Conservation (phyloP, 345 rosid species). For the Hibiscus mutabilis region DNA sequence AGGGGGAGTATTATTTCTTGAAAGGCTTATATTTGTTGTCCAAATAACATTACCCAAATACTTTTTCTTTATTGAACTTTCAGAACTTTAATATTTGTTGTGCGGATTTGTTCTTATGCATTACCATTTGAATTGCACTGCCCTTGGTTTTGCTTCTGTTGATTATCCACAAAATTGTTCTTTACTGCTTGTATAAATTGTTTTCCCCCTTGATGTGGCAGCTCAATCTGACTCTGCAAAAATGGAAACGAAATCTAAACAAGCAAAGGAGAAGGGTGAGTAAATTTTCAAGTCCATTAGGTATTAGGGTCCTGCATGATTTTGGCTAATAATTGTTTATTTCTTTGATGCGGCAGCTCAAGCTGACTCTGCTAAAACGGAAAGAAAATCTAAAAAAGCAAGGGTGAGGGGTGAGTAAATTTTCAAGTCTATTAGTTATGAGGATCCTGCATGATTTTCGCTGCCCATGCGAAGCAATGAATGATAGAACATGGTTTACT, state of each 20-base stretch:
- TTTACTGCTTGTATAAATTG: constrained; percentile 7
- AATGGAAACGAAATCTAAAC: constrained; percentile 24
- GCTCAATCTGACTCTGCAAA: constrained; percentile 22
- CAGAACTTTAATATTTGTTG: not conserved
- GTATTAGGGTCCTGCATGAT: not conserved
- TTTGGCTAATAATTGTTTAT: not conserved
- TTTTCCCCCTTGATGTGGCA: constrained; percentile 9
- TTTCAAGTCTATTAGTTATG: not conserved
- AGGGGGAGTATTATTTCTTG: not conserved
- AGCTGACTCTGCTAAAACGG: constrained; percentile 20
- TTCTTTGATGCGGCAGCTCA: constrained; percentile 17
- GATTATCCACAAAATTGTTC: not conserved
- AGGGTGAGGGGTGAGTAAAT: constrained; percentile 28
- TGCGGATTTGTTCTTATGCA: not conserved
- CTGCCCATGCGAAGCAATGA: not conserved
- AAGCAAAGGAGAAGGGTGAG: constrained; percentile 31
- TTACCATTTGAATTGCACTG: not conserved
- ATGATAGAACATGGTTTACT: not conserved
- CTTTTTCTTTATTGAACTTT: not conserved
- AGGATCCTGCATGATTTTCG: not conserved
- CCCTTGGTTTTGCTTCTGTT: not conserved
- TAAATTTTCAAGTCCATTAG: not conserved
- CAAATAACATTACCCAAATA: not conserved
- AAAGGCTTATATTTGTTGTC: not conserved
- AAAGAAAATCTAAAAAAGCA: constrained; percentile 22